Base-by-base conservation (phyloP, 441 rosid species). In the Breynia disticha region DNA sequence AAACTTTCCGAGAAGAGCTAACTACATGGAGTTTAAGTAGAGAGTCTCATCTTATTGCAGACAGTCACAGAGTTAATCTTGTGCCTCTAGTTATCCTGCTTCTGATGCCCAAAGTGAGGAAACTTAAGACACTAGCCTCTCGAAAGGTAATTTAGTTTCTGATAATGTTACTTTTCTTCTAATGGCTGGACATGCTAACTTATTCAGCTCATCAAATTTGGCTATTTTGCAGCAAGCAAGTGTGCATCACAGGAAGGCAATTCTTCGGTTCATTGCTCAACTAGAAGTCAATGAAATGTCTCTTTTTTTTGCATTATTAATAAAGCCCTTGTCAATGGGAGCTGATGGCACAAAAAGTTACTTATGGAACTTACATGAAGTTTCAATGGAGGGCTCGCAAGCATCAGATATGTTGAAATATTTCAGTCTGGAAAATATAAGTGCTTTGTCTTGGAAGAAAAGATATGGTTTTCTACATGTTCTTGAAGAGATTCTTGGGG, bases 71-170 rank as follows among this genome's bases (percentile, higher is more conserved):
- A 63, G 67, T 74, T 59, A 65, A 63, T 75, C 61, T 94, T 56
- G 70, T 79, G 54, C 89, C 96, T 55, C 41, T 83, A 51, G 84
- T 82, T 62, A 67, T 90, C 54, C 83, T 79, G 32, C 68, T 90
- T 67, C 73, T 90, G 72, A 73, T 80, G 76, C 95, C 97, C 54
- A 90, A 85, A 86, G 83, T 90, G 57, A 81, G 96, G 72, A 94
- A 79, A 62, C 69, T 83, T 67, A 87, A 83, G 79, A 80, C 62
- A 17, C 82, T 78, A 48, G 96, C 94, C 57, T 81, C 99, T 55
- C 81, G 96, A 53, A 94, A 89, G 90, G 99, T 88, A 70, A 39
- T 14, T 39, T 1, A 14, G 5, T 39, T 39, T 39, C 43, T 39
- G 12, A 2, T 8, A 39, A 39, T 39, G 12, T 2, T 9, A 39